These are phyloP conservation scores for Aphanomyces invadans DNA, from an alignment of 352 stramenopile species.

Conservation along the genomic window DNA sequence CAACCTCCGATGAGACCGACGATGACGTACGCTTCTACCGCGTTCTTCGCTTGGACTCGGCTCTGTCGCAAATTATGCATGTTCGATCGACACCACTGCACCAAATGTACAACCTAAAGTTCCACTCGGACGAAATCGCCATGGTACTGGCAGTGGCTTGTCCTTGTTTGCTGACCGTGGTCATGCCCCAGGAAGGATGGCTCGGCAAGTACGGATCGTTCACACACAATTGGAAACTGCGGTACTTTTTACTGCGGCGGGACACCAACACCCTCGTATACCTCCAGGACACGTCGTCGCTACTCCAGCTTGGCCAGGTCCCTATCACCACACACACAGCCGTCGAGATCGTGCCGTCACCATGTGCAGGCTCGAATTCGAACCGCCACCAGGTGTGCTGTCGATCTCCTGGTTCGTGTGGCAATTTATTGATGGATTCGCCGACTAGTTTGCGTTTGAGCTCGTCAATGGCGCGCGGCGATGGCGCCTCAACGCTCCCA, in stretches of 20 bases:
- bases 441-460: slow-evolving; percentile 62
- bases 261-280: slow-evolving; percentile 70
- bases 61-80: slow-evolving; percentile 52
- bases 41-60: slow-evolving; percentile 47
- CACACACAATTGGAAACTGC: slow-evolving; percentile 77
- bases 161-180: background rate
- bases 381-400: too few relatives aligned
- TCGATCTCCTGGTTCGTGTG: background rate
- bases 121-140: slow-evolving; percentile 53
- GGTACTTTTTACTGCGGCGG: slow-evolving; percentile 65
- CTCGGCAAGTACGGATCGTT: slow-evolving; percentile 53
- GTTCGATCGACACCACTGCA: slow-evolving; percentile 33
- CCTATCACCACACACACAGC: slow-evolving; percentile 73
- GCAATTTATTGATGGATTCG: background rate
- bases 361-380: background rate
- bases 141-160: slow-evolving; percentile 4
- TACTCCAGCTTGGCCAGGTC: slow-evolving; percentile 61
- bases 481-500: slow-evolving; percentile 63
- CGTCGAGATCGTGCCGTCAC: slow-evolving; percentile 23
- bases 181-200: slow-evolving; percentile 54
- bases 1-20: background rate
- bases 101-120: slow-evolving; percentile 37
- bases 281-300: slow-evolving; percentile 59
- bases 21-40: slow-evolving; percentile 47
- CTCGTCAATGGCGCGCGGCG: slow-evolving; percentile 63